These are phyloP conservation scores for Purpureocillium lavendulum DNA, from an alignment of 2,329 filamentous ascomycete genomes.

Conservation along the genomic window DNA sequence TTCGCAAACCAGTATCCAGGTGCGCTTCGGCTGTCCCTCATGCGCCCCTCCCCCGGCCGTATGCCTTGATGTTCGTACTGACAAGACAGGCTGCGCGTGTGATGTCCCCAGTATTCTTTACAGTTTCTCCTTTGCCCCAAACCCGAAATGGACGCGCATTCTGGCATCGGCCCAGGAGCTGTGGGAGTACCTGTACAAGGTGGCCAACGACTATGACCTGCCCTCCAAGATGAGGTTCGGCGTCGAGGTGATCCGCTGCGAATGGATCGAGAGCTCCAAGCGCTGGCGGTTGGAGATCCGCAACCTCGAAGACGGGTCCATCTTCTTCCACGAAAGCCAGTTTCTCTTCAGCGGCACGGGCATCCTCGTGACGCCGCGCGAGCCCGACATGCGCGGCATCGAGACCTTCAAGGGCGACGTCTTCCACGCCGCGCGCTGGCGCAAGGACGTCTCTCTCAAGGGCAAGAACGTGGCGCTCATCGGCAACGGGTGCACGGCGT, in stretches of 20 bases:
- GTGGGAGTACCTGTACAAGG: constrained; percentile 41
- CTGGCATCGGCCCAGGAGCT: constrained; percentile 50
- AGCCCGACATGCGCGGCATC: constrained; percentile 37
- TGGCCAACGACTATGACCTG: constrained; percentile 39
- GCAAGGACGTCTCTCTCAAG: constrained; percentile 35
- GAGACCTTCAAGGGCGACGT: constrained; percentile 42
- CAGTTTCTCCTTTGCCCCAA: constrained; percentile 51
- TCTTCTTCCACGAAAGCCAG: constrained; percentile 26
- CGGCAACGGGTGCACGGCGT: constrained; percentile 45
- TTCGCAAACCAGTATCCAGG: constrained; percentile 54
- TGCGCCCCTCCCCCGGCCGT: not conserved
- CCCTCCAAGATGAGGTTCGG: constrained; percentile 27
- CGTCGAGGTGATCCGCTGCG: constrained; percentile 25
- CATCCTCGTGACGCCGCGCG: constrained; percentile 21
- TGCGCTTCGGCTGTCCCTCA: constrained; percentile 5
- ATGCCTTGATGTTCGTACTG: constrained; percentile 2
- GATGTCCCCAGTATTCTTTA: constrained; percentile 54
- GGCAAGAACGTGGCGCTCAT: constrained; percentile 43
- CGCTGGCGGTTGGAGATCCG: constrained; percentile 26
- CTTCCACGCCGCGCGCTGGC: constrained; percentile 49
- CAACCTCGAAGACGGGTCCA: constrained; percentile 11
- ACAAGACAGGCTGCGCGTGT: constrained; percentile 31
- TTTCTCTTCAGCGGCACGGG: constrained; percentile 29
- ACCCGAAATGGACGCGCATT: constrained; percentile 50
- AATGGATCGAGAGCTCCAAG: constrained; percentile 25